Conservation (phyloP, 1,284 basidiomycete genomes). For the Pterula multifida region DNA sequence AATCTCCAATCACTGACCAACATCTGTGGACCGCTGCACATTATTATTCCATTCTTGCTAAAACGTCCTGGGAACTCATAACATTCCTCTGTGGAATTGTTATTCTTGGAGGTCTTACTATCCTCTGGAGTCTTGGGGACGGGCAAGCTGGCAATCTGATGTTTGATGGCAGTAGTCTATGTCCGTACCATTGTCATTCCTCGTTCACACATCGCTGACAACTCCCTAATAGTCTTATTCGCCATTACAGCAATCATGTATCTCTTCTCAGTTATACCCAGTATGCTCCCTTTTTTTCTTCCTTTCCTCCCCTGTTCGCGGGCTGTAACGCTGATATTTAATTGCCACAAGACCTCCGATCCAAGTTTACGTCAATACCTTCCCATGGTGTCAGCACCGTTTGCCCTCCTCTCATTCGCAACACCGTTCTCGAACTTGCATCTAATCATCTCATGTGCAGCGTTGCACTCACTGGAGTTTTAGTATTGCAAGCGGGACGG, state of each 20-base stretch:
- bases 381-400: constrained; percentile 19
- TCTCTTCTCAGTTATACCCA: constrained; percentile 58
- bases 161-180: constrained; percentile 79
- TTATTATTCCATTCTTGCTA: constrained; percentile 67
- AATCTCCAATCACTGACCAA: constrained; percentile 65
- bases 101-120: constrained; percentile 45
- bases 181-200: constrained; percentile 28
- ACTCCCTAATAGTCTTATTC: constrained; percentile 47
- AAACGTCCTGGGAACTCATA: constrained; percentile 40
- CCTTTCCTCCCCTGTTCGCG: constrained; percentile 2
- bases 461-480: constrained; percentile 69
- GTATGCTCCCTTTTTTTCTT: constrained; percentile 47
- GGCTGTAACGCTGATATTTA: constrained; percentile 6
- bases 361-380: constrained; percentile 45
- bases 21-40: constrained; percentile 68
- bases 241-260: constrained; percentile 57
- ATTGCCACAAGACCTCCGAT: constrained; percentile 31
- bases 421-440: constrained; percentile 59
- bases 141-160: constrained; percentile 70
- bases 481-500: constrained; percentile 66
- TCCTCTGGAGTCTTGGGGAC: constrained; percentile 67
- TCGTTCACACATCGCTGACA: constrained; percentile 2
- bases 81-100: constrained; percentile 45
- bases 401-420: constrained; percentile 44
- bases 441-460: constrained; percentile 73